Conservation (phyloP, 208 protist species). For the Herpetomonas tarakana region DNA sequence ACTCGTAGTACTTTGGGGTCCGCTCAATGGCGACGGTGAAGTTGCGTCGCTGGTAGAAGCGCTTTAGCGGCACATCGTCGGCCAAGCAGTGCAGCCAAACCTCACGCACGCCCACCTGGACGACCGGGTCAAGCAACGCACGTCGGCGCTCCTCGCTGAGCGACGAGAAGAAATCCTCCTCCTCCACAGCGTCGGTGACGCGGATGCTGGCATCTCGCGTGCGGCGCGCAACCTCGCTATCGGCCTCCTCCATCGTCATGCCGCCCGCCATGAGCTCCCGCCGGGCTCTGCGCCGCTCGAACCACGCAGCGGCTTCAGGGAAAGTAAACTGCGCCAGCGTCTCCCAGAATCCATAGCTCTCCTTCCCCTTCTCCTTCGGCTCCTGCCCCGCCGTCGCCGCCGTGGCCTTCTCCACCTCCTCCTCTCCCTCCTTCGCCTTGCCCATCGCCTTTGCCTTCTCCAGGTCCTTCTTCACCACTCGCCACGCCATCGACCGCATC, state of each 20-base stretch:
- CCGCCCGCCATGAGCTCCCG: conserved; percentile 14
- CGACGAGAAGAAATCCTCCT: not conserved
- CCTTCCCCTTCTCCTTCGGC: not conserved
- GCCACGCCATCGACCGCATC: conserved; percentile 17
- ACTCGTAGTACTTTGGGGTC: conserved; percentile 41
- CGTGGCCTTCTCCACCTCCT: conserved; percentile 2
- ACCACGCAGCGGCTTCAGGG: conserved; percentile 16
- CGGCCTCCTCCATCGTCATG: conserved; percentile 23
- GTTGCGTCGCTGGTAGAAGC: conserved; percentile 53
- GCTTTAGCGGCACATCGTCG: conserved; percentile 23
- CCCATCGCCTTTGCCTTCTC: conserved; percentile 6
- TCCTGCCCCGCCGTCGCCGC: not conserved
- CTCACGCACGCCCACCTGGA: conserved; percentile 48
- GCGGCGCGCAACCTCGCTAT: conserved; percentile 1
- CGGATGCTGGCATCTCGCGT: not conserved
- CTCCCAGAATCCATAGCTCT: not conserved
- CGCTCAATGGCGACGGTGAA: conserved; percentile 23
- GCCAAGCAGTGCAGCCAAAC: conserved; percentile 82
- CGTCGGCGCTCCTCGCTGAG: conserved; percentile 11
- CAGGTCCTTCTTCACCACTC: conserved; percentile 16
- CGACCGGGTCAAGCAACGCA: conserved; percentile 14
- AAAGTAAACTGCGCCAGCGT: not conserved
- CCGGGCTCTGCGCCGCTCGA: conserved; percentile 19
- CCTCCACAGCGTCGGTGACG: not conserved
- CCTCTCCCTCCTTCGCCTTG: not conserved